Evolutionary conservation across 176 grass and related monocot genomes (phyloP), one percentile per base, ranked within the genome.

Genomic region (Otatea glauca): DNA sequence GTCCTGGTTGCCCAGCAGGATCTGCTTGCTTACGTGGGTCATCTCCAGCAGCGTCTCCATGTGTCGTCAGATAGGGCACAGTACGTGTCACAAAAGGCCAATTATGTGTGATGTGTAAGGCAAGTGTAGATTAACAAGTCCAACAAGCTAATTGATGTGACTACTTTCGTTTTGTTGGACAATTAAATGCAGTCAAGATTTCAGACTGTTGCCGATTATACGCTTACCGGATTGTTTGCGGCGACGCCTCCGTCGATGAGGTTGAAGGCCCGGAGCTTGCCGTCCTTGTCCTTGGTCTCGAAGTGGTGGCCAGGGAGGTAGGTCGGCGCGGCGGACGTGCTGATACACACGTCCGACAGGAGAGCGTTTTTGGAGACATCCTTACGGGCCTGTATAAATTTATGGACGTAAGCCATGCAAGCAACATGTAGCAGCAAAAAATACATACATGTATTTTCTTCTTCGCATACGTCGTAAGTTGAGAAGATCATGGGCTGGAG

Each of bases 211-310:
- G 13, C 16, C 6, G 50, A 18, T 16, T 53, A 53, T 18, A 53
- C 1, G 16, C 69, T 27, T 38, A 89, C 91, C 51, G 94, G 94
- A 50, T 96, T 93, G 83, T 96, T 96, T 16, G 93, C 93, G 1
- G 88, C 90, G 18, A 95, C 86, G 3, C 88, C 93, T 3, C 93
- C 93, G 34, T 96, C 91, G 41, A 91, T 76, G 78, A 96, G 94
- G 42, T 96, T 87, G 77, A 93, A 96, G 58, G 74, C 55, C 15
- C 88, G 81, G 5, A 66, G 9, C 9, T 85, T 83, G 68, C 93
- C 91, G 35, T 87, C 42, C 60, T 72, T 85, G 58, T 86, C 55
- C n/a, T 24, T 18, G 27, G 88, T 93, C 74, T 70, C 24, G 65
- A 93, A 93, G 47, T 59, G 80, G 62, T 93, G 88, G 1, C 82